phyloP scores from a whole-genome alignment of 176 grass and related monocot genomes.

The Hordeum vulgare region MorexV3_pseudomolecules_assembly NC_058522.1:406099761-406100260 shows the following conservation, averaged over 20 bases:
- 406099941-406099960: constrained; percentile 10
- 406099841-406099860: constrained; percentile 50
- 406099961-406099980: constrained; percentile 24
- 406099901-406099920: constrained; percentile 35
- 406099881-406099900: constrained; percentile 43
- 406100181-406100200: neutral
- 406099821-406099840: constrained; percentile 47
- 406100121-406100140: neutral
- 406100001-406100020: neutral
- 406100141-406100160: too few species aligned
- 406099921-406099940: constrained; percentile 30
- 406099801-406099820: constrained; percentile 74
- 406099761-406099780: constrained; percentile 25
- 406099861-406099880: constrained; percentile 34
- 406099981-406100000: constrained; percentile 48
- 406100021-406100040: neutral
- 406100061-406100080: neutral
- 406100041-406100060: neutral
- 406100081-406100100: neutral
- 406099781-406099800: constrained; percentile 27
- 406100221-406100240: neutral
- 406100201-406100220: neutral
- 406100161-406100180: neutral
- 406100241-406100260: neutral
- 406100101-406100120: neutral